These are phyloP conservation scores for Sedum album DNA, from an alignment of 164 flowering plant genomes.

Conservation along the genomic window DNA sequence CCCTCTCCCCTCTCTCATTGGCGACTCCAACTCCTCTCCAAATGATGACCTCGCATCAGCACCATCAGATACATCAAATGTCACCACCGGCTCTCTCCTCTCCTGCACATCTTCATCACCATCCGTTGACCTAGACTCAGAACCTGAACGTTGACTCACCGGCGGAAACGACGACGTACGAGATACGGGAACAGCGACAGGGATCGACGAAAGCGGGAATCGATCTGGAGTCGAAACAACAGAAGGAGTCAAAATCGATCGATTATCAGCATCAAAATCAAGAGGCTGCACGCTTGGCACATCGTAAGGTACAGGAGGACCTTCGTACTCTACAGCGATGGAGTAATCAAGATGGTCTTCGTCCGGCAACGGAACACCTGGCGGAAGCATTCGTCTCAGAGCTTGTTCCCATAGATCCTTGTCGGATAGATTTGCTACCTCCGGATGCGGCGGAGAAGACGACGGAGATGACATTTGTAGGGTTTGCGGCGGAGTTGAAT, in stretches of 20 bases:
- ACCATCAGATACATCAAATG: constrained; percentile 21
- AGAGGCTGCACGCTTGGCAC: constrained; percentile 35
- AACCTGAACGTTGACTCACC: constrained; percentile 14
- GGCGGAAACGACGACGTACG: constrained; percentile 16
- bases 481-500: neutral
- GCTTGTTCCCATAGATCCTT: constrained; percentile 2
- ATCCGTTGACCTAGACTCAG: constrained; percentile 8
- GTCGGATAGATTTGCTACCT: neutral
- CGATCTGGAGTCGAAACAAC: constrained; percentile 16
- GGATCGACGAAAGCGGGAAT: constrained; percentile 8
- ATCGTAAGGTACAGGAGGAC: constrained; percentile 24
- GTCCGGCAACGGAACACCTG: constrained; percentile 50
- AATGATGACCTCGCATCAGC: constrained; percentile 18
- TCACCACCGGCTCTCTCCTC: constrained; percentile 19
- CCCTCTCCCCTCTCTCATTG: constrained; percentile 15
- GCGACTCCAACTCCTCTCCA: constrained; percentile 10
- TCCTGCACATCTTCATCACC: constrained; percentile 13
- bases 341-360: constrained; percentile 51
- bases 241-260: constrained; percentile 18
- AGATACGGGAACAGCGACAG: constrained; percentile 16
- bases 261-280: constrained; percentile 16
- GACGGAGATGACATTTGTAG: neutral
- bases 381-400: constrained; percentile 37
- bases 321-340: constrained; percentile 41
- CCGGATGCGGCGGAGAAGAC: neutral